Percentiles rank a stretch among this genome's conserved stretches.
phyloP scores from a whole-genome alignment of 192 early-diverging fungal genomes.

The Entomortierella beljakovae region DNA sequence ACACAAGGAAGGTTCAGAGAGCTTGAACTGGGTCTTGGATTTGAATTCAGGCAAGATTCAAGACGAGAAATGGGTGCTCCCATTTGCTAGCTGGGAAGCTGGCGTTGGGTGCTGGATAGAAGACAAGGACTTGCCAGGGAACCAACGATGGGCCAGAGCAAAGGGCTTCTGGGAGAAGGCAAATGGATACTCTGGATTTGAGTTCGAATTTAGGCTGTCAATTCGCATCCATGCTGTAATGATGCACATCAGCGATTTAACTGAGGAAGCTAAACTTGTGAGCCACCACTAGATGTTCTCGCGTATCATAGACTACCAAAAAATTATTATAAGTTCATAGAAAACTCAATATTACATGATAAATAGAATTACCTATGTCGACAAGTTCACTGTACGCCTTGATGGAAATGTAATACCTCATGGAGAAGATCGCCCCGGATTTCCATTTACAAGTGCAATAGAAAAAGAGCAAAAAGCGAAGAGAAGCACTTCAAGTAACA shows the following conservation, averaged over 20 bases:
- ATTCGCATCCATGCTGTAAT: constrained; percentile 48
- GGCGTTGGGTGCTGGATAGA: constrained; percentile 59
- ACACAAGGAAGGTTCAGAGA: constrained; percentile 51
- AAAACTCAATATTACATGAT: too few relatives aligned
- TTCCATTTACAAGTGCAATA: too few relatives aligned
- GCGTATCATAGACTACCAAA: background rate
- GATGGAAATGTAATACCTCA: too few relatives aligned
- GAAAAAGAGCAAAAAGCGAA: too few relatives aligned
- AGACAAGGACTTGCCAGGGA: constrained; percentile 28
- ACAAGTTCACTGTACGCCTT: too few relatives aligned
- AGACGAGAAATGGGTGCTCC: constrained; percentile 61
- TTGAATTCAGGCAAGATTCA: constrained; percentile 42
- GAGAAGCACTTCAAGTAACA: too few relatives aligned
- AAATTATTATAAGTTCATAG: too few relatives aligned
- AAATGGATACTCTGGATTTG: constrained; percentile 51
- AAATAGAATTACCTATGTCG: too few relatives aligned
- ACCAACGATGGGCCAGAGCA: constrained; percentile 30
- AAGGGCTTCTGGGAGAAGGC: constrained; percentile 59
- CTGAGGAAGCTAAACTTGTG: background rate
- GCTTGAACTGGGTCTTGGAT: constrained; percentile 63
- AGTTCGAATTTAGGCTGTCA: constrained; percentile 62
- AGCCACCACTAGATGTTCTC: background rate
- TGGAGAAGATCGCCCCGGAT: too few relatives aligned
- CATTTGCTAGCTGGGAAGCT: constrained; percentile 66
- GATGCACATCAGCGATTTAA: constrained; percentile 40